Evolutionary conservation across 2,329 filamentous ascomycete genomes (phyloP).

Genomic region (Penicillium hordei): DNA sequence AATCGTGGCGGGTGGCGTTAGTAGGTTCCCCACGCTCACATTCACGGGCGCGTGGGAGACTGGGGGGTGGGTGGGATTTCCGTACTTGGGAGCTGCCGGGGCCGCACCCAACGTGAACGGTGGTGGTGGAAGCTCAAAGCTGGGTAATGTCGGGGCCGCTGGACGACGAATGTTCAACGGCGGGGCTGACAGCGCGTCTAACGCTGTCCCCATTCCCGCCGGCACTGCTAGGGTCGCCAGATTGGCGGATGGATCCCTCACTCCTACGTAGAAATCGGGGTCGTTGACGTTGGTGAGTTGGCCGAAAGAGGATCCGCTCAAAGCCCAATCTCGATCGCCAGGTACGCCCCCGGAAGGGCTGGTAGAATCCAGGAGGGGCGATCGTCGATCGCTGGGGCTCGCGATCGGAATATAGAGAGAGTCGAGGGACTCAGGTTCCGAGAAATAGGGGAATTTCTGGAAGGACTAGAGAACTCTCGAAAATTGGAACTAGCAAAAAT

Average conservation of each 20-base stretch:
- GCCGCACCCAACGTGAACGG: slow-evolving; percentile 46
- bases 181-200: slow-evolving; percentile 61
- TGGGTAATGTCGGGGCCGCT: slow-evolving; percentile 67
- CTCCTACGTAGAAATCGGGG: slow-evolving; percentile 39
- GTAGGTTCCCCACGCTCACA: slow-evolving; percentile 60
- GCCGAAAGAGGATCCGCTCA: slow-evolving; percentile 36
- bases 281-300: slow-evolving; percentile 31
- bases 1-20: slow-evolving; percentile 62
- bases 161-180: slow-evolving; percentile 71
- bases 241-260: slow-evolving; percentile 51
- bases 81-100: slow-evolving; percentile 53
- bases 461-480: slow-evolving; percentile 1
- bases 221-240: slow-evolving; percentile 64
- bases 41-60: slow-evolving; percentile 47
- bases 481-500: neutral
- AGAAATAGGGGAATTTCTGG: slow-evolving; percentile 3
- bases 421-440: slow-evolving; percentile 10
- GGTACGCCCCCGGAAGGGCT: slow-evolving; percentile 47
- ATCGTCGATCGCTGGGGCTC: slow-evolving; percentile 33
- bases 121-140: slow-evolving; percentile 67
- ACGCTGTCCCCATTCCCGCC: slow-evolving; percentile 62
- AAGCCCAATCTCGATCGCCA: slow-evolving; percentile 51
- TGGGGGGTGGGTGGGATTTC: slow-evolving; percentile 32
- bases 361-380: slow-evolving; percentile 53
- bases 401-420: slow-evolving; percentile 27